A percentile compares a stretch with the other conserved stretches of the same genome.
phyloP scores from a whole-genome alignment of 2,329 filamentous ascomycete genomes.

The Kalmusia sp. region DNA sequence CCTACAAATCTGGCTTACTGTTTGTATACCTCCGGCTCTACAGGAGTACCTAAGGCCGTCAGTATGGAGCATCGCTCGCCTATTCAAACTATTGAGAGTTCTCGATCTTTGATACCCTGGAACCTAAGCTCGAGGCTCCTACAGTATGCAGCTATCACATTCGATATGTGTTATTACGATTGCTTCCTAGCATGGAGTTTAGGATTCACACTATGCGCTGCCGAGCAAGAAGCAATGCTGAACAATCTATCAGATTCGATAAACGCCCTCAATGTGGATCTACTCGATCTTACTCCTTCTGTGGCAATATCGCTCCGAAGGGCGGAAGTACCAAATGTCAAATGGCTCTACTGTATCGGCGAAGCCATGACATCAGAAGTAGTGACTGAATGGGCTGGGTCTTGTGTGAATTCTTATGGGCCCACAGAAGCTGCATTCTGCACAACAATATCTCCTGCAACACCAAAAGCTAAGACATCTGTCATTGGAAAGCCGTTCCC shows the following conservation, averaged over 20 bases:
- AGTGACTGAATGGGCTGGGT: slow-evolving; percentile 45
- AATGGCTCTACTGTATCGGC: slow-evolving; percentile 55
- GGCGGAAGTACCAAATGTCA: slow-evolving; percentile 43
- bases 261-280: slow-evolving; percentile 41
- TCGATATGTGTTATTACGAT: slow-evolving; percentile 58
- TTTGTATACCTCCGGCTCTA: slow-evolving; percentile 54
- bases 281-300: slow-evolving; percentile 53
- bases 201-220: slow-evolving; percentile 52
- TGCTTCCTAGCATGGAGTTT: slow-evolving; percentile 55
- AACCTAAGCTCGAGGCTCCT: slow-evolving; percentile 45
- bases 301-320: slow-evolving; percentile 46
- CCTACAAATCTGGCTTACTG: slow-evolving; percentile 49
- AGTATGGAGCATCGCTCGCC: slow-evolving; percentile 51
- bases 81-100: slow-evolving; percentile 51
- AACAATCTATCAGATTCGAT: slow-evolving; percentile 46
- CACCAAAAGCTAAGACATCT: slow-evolving; percentile 37
- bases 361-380: slow-evolving; percentile 52
- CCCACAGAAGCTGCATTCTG: slow-evolving; percentile 55
- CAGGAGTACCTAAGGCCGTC: slow-evolving; percentile 53
- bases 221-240: slow-evolving; percentile 47
- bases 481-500: slow-evolving; percentile 53
- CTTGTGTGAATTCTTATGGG: slow-evolving; percentile 55
- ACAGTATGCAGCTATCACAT: slow-evolving; percentile 53
- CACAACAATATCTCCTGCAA: slow-evolving; percentile 50
- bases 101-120: slow-evolving; percentile 49